Evolutionary conservation across 2,329 filamentous ascomycete genomes (phyloP).

Genomic region (Xylaria sp.): DNA sequence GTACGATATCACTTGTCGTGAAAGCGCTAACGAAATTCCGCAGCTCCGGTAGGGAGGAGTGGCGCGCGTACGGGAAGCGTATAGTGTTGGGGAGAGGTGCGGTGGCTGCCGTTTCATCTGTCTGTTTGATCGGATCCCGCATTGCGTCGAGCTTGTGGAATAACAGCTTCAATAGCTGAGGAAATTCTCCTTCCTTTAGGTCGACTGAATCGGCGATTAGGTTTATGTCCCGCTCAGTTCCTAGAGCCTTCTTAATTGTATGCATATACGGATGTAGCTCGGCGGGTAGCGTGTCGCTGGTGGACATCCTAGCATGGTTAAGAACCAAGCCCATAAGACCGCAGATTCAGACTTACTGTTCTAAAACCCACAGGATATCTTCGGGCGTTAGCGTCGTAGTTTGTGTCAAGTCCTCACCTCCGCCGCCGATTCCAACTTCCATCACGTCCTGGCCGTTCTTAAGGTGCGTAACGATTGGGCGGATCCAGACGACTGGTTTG

Average conservation of each 20-base stretch:
- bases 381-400: constrained; percentile 63
- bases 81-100: constrained; percentile 49
- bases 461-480: constrained; percentile 74
- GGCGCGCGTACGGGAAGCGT: constrained; percentile 83
- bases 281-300: background rate
- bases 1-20: constrained; percentile 76
- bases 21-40: constrained; percentile 72
- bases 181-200: constrained; percentile 34
- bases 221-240: constrained; percentile 43
- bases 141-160: constrained; percentile 24
- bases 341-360: constrained; percentile 41
- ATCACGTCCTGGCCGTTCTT: constrained; percentile 65
- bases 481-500: constrained; percentile 71
- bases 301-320: constrained; percentile 6
- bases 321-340: background rate
- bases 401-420: constrained; percentile 74
- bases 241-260: constrained; percentile 31
- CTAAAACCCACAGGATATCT: constrained; percentile 56
- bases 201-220: constrained; percentile 41
- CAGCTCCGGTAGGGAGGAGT: constrained; percentile 84
- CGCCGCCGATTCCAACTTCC: constrained; percentile 80
- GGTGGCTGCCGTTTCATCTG: background rate
- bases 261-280: constrained; percentile 20
- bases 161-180: constrained; percentile 26
- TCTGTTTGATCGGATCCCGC: constrained; percentile 23